phyloP scores from a whole-genome alignment of 169 alveolate species.

The Sarcocystis neurona region DNA sequence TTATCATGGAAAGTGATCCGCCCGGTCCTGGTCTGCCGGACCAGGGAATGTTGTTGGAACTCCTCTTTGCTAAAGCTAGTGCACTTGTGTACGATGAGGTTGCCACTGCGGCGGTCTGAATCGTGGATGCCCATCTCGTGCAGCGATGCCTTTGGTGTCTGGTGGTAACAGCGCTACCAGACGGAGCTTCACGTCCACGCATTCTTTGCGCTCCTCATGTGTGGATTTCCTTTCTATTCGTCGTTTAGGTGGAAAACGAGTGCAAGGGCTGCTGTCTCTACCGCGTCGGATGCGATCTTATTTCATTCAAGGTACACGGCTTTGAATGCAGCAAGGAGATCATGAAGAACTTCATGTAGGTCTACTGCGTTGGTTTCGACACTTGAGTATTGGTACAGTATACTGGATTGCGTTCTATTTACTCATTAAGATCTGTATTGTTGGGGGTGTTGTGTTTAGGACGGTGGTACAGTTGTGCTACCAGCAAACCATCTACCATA shows the following conservation, averaged over 20 bases:
- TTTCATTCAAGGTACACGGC: conserved; percentile 13
- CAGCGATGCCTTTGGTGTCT: too few species aligned
- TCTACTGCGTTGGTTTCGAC: too few species aligned
- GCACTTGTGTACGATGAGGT: too few species aligned
- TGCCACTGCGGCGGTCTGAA: too few species aligned
- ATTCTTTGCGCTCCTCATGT: background rate
- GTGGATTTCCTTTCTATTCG: background rate
- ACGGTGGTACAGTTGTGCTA: conserved; percentile 37
- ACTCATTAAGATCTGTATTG: background rate
- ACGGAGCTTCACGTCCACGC: too few species aligned
- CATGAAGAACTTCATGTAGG: conserved; percentile 22
- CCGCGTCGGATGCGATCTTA: conserved; percentile 10
- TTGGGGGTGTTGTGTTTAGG: background rate
- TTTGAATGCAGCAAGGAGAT: background rate
- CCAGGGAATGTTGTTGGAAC: background rate
- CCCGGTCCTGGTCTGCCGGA: too few species aligned
- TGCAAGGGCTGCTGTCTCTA: conserved; percentile 39
- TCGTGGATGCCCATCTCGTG: too few species aligned
- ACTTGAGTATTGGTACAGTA: too few species aligned
- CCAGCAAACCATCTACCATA: conserved; percentile 50
- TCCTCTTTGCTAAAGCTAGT: background rate
- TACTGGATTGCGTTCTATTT: too few species aligned
- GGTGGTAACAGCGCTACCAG: too few species aligned
- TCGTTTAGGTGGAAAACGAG: conserved; percentile 17
- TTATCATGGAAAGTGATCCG: too few species aligned